Evolutionary conservation across 495 filamentous ascomycete genomes (phyloP).

Genomic region (Podospora pseudocomata): DNA sequence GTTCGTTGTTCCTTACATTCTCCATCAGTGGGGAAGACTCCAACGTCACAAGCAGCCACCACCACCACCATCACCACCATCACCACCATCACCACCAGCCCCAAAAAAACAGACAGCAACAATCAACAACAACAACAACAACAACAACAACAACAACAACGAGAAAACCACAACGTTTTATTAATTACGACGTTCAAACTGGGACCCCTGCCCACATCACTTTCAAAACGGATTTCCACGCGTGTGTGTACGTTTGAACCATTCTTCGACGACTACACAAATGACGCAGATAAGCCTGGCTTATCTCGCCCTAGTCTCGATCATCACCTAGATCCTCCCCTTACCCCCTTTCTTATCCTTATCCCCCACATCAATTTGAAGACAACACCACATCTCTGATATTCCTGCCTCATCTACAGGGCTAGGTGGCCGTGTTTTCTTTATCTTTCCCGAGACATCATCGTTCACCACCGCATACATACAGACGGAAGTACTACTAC

Average conservation of each 20-base stretch:
- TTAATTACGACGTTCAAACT: neutral
- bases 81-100: neutral
- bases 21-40: neutral
- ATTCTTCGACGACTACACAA: slow-evolving; percentile 24
- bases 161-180: neutral
- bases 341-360: slow-evolving; percentile 5
- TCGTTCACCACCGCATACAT: too few relatives aligned
- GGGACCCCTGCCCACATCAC: too few relatives aligned
- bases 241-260: slow-evolving; percentile 13
- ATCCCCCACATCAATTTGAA: neutral
- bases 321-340: slow-evolving; percentile 45
- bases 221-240: too few relatives aligned
- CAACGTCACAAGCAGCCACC: neutral
- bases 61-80: neutral
- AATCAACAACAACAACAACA: too few relatives aligned
- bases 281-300: slow-evolving; percentile 53
- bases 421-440: neutral
- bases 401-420: slow-evolving; percentile 18
- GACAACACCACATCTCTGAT: slow-evolving; percentile 15
- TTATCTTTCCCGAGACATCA: neutral
- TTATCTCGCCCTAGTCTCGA: slow-evolving; percentile 51
- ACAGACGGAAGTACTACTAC: neutral
- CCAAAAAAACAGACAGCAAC: neutral
- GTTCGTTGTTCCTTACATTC: neutral
- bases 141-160: too few relatives aligned